Evolutionary conservation across 139 green algal genomes (phyloP).

Genomic region (Volvox africanus): DNA sequence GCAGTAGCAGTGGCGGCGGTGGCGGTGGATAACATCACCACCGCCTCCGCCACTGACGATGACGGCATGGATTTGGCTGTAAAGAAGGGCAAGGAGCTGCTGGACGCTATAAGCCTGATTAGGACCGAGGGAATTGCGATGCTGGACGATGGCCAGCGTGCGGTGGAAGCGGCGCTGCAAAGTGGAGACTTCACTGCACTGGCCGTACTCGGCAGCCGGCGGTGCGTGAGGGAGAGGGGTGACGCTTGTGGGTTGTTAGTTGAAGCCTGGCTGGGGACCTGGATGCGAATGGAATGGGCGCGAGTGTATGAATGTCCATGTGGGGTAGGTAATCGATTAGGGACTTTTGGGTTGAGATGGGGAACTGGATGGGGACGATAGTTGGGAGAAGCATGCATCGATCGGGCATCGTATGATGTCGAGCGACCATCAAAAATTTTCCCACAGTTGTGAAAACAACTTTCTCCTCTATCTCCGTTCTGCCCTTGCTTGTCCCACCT

Average conservation of each 20-base stretch:
- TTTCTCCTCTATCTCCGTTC: no score
- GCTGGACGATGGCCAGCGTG: not conserved
- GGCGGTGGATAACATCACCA: not conserved
- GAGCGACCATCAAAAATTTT: no score
- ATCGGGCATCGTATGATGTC: no score
- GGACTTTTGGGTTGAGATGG: not conserved
- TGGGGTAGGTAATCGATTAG: not conserved
- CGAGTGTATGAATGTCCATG: not conserved
- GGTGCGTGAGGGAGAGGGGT: not conserved
- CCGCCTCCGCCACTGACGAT: not conserved
- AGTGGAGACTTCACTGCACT: not conserved
- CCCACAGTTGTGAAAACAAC: no score
- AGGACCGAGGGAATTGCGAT: not conserved
- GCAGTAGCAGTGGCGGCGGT: not conserved
- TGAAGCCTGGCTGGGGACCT: not conserved
- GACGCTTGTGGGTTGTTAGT: no score
- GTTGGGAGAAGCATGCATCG: not conserved
- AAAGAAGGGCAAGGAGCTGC: not conserved
- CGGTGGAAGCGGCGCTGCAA: not conserved
- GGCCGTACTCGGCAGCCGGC: not conserved
- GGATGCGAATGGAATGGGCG: not conserved
- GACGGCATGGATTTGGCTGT: not conserved
- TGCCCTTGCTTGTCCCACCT: no score
- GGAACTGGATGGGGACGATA: not conserved
- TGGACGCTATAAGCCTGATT: not conserved